phyloP scores from a whole-genome alignment of 192 early-diverging fungal genomes.

The Thoreauomyces humboldtii region DNA sequence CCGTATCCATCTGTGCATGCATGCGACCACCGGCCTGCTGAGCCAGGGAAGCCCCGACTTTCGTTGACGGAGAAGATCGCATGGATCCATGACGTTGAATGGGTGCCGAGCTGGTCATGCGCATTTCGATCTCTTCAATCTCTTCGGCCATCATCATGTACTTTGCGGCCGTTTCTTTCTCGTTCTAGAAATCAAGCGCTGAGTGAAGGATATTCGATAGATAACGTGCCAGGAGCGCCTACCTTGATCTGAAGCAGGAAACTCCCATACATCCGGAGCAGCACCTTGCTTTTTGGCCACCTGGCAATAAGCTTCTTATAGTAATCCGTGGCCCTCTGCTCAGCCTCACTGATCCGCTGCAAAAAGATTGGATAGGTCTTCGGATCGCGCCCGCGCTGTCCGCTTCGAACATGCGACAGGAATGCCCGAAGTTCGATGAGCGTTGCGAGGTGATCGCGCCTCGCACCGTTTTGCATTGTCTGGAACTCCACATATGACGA shows the following conservation, averaged over 20 bases:
- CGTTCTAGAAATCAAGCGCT: constrained; percentile 3
- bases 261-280: constrained; percentile 27
- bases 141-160: constrained; percentile 22
- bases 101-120: background rate
- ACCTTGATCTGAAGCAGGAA: constrained; percentile 34
- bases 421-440: constrained; percentile 26
- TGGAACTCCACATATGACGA: constrained; percentile 35
- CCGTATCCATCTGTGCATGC: too few relatives aligned
- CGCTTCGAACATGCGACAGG: constrained; percentile 21
- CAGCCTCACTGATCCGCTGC: constrained; percentile 29
- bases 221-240: background rate
- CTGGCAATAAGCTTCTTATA: constrained; percentile 28
- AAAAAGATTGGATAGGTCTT: constrained; percentile 32
- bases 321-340: constrained; percentile 25
- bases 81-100: constrained; percentile 3
- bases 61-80: too few relatives aligned
- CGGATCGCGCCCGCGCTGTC: constrained; percentile 22
- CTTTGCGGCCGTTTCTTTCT: constrained; percentile 14
- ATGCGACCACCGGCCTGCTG: too few relatives aligned
- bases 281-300: constrained; percentile 32
- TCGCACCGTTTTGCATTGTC: constrained; percentile 31
- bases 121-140: constrained; percentile 25
- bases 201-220: background rate
- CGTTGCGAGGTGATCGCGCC: constrained; percentile 19
- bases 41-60: too few relatives aligned